Evolutionary conservation across 2,329 filamentous ascomycete species (phyloP).

Genomic region (Annulohypoxylon truncatum): DNA sequence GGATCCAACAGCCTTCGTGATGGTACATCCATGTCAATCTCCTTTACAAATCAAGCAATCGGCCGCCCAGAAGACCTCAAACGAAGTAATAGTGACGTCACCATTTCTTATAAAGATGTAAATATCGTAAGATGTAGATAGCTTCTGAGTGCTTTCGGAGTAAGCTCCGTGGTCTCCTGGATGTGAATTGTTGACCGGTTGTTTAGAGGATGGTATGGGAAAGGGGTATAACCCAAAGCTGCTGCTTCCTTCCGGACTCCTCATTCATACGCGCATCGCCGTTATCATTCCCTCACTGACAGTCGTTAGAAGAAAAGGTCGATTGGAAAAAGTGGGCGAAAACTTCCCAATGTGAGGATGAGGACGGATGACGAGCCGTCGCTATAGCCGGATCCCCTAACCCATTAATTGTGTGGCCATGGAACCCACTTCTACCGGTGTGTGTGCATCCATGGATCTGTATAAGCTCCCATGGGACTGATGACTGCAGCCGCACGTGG

Average conservation of each 20-base stretch:
- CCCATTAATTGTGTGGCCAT: slow-evolving; percentile 11
- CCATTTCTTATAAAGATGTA: background rate
- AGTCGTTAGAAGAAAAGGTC: background rate
- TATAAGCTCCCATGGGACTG: slow-evolving; percentile 13
- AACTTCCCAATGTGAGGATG: slow-evolving; percentile 1
- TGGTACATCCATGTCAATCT: background rate
- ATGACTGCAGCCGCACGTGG: slow-evolving; percentile 13
- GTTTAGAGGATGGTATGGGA: background rate
- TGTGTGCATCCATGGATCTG: background rate
- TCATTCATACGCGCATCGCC: background rate
- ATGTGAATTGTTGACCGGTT: background rate
- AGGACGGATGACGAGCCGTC: background rate
- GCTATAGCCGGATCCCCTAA: background rate
- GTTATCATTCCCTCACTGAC: background rate
- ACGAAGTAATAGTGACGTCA: slow-evolving; percentile 18
- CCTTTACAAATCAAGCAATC: background rate
- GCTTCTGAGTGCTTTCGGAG: background rate
- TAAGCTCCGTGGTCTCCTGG: background rate
- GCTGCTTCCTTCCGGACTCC: background rate
- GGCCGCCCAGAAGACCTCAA: background rate
- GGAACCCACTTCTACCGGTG: slow-evolving; percentile 1
- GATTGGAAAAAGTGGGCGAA: background rate
- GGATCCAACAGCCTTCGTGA: background rate
- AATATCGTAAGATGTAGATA: background rate
- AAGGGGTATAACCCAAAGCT: background rate